These are phyloP conservation scores for Alternaria metachromatica DNA, from an alignment of 2,329 filamentous ascomycete species.

Conservation along the genomic window DNA sequence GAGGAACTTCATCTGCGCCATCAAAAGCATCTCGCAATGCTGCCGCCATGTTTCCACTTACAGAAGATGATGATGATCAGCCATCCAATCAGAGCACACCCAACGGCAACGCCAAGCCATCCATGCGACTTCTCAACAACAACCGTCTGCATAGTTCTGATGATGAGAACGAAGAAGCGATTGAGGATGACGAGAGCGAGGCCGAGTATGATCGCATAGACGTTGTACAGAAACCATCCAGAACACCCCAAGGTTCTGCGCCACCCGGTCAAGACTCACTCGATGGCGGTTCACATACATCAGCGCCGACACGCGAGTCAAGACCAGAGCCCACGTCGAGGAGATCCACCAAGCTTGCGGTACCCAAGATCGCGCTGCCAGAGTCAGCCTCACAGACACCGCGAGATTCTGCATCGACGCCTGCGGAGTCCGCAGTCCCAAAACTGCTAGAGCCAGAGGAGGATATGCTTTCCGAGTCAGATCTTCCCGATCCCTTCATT, in stretches of 20 bases:
- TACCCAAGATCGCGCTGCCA: conserved; percentile 29
- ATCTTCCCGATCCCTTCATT: conserved; percentile 48
- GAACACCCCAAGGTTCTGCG: conserved; percentile 25
- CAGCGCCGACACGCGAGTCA: conserved; percentile 10
- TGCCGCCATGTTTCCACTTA: conserved; percentile 41
- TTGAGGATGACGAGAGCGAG: conserved; percentile 26
- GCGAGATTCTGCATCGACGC: conserved; percentile 32
- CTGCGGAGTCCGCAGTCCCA: conserved; percentile 25
- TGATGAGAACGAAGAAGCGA: conserved; percentile 21
- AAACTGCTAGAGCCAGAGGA: conserved; percentile 41
- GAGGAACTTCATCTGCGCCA: conserved; percentile 35
- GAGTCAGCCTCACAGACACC: conserved; percentile 37
- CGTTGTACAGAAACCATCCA: conserved; percentile 15
- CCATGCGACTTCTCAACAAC: conserved; percentile 28
- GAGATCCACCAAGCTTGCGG: conserved; percentile 12
- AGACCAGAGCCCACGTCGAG: conserved; percentile 12
- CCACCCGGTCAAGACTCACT: conserved; percentile 24
- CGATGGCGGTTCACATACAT: conserved; percentile 12
- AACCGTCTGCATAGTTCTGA: conserved; percentile 21
- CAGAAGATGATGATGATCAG: conserved; percentile 45
- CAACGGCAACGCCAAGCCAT: conserved; percentile 37
- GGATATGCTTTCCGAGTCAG: conserved; percentile 44
- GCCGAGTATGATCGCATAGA: conserved; percentile 21
- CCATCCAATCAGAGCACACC: conserved; percentile 45
- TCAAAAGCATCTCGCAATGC: conserved; percentile 42